Percentiles rank a stretch among this genome's conserved stretches.
phyloP scores from a whole-genome alignment of 208 protist species.

The Vickermania spadyakhi region DNA sequence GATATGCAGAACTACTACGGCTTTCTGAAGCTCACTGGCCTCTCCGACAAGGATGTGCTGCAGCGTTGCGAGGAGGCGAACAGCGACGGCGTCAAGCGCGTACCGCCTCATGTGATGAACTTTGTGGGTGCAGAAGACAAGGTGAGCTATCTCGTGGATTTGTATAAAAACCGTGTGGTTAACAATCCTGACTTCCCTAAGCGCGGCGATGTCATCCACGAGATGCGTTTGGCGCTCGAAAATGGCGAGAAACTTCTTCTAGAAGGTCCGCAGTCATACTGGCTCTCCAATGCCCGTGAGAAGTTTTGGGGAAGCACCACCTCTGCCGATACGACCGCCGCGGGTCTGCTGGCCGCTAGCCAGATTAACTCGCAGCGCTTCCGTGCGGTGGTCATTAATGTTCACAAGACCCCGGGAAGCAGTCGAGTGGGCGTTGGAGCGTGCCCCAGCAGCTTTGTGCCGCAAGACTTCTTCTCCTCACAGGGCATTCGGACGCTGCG shows the following conservation, averaged over 20 bases:
- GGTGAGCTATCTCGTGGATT: slow-evolving; percentile 63
- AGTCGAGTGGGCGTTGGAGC: slow-evolving; percentile 88
- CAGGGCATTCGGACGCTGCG: slow-evolving; percentile 72
- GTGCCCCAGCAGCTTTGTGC: slow-evolving; percentile 80
- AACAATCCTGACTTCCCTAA: slow-evolving; percentile 71
- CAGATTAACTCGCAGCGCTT: slow-evolving; percentile 84
- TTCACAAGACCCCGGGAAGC: slow-evolving; percentile 87
- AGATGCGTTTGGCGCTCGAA: slow-evolving; percentile 53
- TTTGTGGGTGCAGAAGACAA: slow-evolving; percentile 80
- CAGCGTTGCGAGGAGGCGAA: slow-evolving; percentile 70
- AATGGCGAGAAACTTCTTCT: slow-evolving; percentile 81
- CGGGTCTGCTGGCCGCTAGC: slow-evolving; percentile 67
- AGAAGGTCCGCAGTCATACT: slow-evolving; percentile 90
- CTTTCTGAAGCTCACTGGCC: slow-evolving; percentile 47
- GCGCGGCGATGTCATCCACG: slow-evolving; percentile 79
- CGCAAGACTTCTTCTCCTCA: slow-evolving; percentile 85
- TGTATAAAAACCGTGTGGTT: slow-evolving; percentile 64
- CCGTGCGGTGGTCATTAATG: slow-evolving; percentile 76
- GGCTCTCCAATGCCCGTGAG: slow-evolving; percentile 85
- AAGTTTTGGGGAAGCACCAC: slow-evolving; percentile 91
- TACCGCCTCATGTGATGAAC: slow-evolving; percentile 73
- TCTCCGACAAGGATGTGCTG: slow-evolving; percentile 77
- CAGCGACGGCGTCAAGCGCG: slow-evolving; percentile 68
- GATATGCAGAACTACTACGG: slow-evolving; percentile 88
- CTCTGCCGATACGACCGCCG: slow-evolving; percentile 79